A percentile compares a stretch with the other conserved stretches of the same genome.
phyloP scores from a whole-genome alignment of 1,139 yeast species.

The Geotrichum histeridarum region DNA sequence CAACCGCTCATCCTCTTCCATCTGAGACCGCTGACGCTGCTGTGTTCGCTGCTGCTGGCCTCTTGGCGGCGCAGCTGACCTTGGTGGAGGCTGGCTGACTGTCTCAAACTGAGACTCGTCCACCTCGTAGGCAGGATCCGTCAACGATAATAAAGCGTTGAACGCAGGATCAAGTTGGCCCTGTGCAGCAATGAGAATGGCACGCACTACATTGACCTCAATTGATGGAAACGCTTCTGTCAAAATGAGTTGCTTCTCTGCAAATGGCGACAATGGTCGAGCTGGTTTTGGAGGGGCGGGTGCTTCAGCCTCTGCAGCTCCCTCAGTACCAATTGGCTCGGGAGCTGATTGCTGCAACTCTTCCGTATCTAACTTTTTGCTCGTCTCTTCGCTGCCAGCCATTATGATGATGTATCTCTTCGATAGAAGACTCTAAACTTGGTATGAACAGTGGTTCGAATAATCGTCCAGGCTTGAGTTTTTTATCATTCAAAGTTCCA shows the following conservation, averaged over 20 bases:
- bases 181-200: constrained; percentile 80
- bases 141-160: constrained; percentile 72
- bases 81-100: constrained; percentile 32
- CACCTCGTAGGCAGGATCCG: constrained; percentile 70
- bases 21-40: not conserved
- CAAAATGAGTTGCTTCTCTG: constrained; percentile 49
- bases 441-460: too few relatives aligned
- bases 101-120: constrained; percentile 39
- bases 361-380: constrained; percentile 24
- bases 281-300: constrained; percentile 63
- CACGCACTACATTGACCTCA: constrained; percentile 65
- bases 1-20: constrained; percentile 48
- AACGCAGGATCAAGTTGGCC: constrained; percentile 82
- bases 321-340: not conserved
- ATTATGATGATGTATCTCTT: too few relatives aligned
- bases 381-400: too few relatives aligned
- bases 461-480: too few relatives aligned
- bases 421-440: too few relatives aligned
- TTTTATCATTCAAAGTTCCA: too few relatives aligned
- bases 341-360: not conserved
- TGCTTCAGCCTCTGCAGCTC: not conserved
- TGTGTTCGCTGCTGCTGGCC: not conserved
- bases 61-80: constrained; percentile 26
- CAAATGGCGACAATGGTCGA: constrained; percentile 58
- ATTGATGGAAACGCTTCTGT: constrained; percentile 76